Base-by-base conservation (phyloP, 2,329 filamentous ascomycete species). In the Cladorrhinum sp. region DNA sequence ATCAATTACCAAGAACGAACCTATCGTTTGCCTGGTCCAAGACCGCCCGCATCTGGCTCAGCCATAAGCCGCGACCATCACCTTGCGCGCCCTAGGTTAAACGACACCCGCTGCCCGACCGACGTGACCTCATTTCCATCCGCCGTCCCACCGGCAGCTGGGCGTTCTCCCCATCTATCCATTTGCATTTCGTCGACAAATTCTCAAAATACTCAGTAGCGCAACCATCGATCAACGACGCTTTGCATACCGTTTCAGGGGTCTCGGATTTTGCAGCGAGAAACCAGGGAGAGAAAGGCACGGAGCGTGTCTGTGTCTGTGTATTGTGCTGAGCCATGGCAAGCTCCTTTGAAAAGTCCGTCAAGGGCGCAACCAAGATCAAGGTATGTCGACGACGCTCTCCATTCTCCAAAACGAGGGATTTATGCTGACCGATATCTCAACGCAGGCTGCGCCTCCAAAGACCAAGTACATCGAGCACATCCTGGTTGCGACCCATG, bases 401-500 rank as follows among this genome's bases (percentile, higher is more conserved):
- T 25, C 27, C 25, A 18, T 13, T 20, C 41, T 18, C 4, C 5
- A 36, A 8, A 5, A 50, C 25, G 13, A 20, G 25, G 16, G 23
- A 23, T 24, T 48, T 27, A 41, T 22, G 52, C 63, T 67, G 20
- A 65, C 58, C 29, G 38, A 52, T 12, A 36, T 53, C 55, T 57
- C 24, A 41, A 36, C 32, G 48, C 71, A 96, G 91, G 90, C 93
- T 77, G 95, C 95, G 67, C 91, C 95, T 64, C 95, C 95, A 55
- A 99, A 99, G 80, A 95, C 93, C 59, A 99, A 99, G 78, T 99
- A 98, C 79, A 96, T 99, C 79, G 95, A 99, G 76, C 92, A 97
- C 74, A 97, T 99, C 72, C 85, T 99, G 60, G 84, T 97, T 67
- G 93, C 95, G 65, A 99, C 95, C 38, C 92, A 97, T 77, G 89